Conservation (phyloP, 192 early-diverging fungal species). For the Allomyces arbusculus region DNA sequence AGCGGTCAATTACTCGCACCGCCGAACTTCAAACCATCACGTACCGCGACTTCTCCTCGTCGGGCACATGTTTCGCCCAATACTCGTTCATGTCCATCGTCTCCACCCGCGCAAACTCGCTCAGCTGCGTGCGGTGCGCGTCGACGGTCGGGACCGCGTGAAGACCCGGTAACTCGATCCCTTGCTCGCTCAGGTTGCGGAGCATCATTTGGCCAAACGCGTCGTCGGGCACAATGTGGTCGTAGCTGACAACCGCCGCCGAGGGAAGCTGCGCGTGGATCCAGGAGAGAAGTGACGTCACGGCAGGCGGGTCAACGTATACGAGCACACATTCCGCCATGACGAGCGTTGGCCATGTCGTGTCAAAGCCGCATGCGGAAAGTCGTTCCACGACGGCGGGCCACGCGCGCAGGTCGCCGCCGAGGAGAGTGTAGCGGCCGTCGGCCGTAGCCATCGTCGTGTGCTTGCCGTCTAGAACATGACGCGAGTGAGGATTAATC, state of each 20-base stretch:
- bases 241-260: constrained; percentile 58
- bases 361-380: constrained; percentile 20
- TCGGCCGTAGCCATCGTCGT: constrained; percentile 61
- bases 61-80: constrained; percentile 15
- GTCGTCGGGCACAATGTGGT: constrained; percentile 79
- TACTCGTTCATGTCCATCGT: constrained; percentile 28
- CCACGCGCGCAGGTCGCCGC: constrained; percentile 59
- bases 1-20: not conserved
- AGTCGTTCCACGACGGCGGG: constrained; percentile 36
- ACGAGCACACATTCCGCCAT: constrained; percentile 87
- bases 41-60: constrained; percentile 19
- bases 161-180: constrained; percentile 61
- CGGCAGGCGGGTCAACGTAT: constrained; percentile 49
- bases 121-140: constrained; percentile 35
- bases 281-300: constrained; percentile 53
- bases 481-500: not conserved
- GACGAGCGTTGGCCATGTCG: constrained; percentile 61
- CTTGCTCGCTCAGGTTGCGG: constrained; percentile 54
- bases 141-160: constrained; percentile 51
- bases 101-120: constrained; percentile 15
- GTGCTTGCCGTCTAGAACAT: constrained; percentile 12
- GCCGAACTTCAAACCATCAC: constrained; percentile 1
- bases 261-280: constrained; percentile 22
- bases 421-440: constrained; percentile 43
- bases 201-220: constrained; percentile 85